Evolutionary conservation across 2,329 filamentous ascomycete species (phyloP), one percentile per base, ranked within the genome.

Genomic region (Bretziella fagacearum): DNA sequence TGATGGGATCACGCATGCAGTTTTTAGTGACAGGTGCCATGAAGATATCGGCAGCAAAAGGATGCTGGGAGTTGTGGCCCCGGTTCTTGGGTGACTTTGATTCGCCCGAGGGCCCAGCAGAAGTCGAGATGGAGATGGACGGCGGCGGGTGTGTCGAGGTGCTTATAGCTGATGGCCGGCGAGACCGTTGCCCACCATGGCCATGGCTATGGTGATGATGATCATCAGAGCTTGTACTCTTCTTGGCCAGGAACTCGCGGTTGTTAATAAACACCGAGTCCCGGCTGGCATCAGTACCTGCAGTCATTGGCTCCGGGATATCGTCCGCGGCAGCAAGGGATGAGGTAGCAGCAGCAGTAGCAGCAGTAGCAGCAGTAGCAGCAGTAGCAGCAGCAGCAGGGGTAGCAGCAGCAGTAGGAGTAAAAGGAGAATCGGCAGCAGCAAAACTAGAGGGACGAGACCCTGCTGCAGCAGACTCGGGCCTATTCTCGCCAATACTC

Each of bases 1-100:
- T 79, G 33, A 98, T 64, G 0, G 93, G 91, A 61, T 98, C 91
- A 13, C 72, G 74, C 86, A 98, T 98, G 63, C 89, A 96, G 59
- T 96, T 83, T 55, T 87, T 84, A 52, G 84, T 77, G 22, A 98
- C 74, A 27, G 74, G 66, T 0, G 85, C 84, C 17, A 71, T 73
- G 49, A 74, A 74, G 55, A 96, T 78, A 48, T 91, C 84, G 6
- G 77, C 65, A 42, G 73, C 65, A 53, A 75, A 60, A 6, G 69
- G 68, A 61, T 76, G 71, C 46, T 43, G 25, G 25, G n/a, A 43
- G 40, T 43, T 43, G 15, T 43, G 40, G 6, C 40, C 40, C 6
- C 40, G 26, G 6, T 43, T 30, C n/a, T 11, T 13, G 15, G 40
- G 27, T n/a, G 30, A 33, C 30, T 17, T 6, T 13, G n/a, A 33